A percentile compares a stretch with the other conserved stretches of the same genome.
phyloP scores from a whole-genome alignment of 2,329 filamentous ascomycete genomes.

The Colletotrichum graminicola region DNA sequence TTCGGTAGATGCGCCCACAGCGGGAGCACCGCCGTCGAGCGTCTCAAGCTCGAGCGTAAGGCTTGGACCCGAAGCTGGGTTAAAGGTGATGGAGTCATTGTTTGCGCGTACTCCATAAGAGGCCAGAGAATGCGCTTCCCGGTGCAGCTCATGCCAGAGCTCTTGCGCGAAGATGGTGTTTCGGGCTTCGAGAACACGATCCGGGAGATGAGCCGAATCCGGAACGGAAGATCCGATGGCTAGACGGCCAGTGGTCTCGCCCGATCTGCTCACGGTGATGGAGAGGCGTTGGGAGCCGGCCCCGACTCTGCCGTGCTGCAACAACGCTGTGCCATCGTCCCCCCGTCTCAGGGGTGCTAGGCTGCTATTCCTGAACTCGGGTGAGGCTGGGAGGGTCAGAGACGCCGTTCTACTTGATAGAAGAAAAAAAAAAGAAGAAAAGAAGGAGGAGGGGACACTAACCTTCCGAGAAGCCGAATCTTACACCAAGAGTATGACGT shows the following conservation, averaged over 20 bases:
- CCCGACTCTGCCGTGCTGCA: slow-evolving; percentile 73
- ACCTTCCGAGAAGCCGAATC: slow-evolving; percentile 89
- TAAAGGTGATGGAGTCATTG: slow-evolving; percentile 68
- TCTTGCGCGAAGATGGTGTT: slow-evolving; percentile 88
- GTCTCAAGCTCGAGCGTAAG: slow-evolving; percentile 73
- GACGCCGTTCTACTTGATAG: not conserved
- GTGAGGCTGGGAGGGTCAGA: slow-evolving; percentile 59
- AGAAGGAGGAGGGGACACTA: slow-evolving; percentile 29
- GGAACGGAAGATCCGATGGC: slow-evolving; percentile 64
- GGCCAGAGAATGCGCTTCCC: slow-evolving; percentile 81
- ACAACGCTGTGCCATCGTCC: slow-evolving; percentile 78
- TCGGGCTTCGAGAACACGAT: slow-evolving; percentile 78
- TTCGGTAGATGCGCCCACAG: slow-evolving; percentile 53
- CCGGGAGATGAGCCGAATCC: slow-evolving; percentile 72
- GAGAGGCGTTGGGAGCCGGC: slow-evolving; percentile 71
- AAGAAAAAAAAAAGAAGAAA: too few relatives aligned
- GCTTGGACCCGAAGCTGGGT: slow-evolving; percentile 64
- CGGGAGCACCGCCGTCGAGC: slow-evolving; percentile 46
- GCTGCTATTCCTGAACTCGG: slow-evolving; percentile 76
- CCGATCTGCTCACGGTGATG: slow-evolving; percentile 73
- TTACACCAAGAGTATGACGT: slow-evolving; percentile 81
- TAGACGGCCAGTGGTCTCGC: slow-evolving; percentile 69
- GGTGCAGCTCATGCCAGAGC: slow-evolving; percentile 88
- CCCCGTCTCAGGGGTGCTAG: slow-evolving; percentile 82
- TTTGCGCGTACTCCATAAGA: slow-evolving; percentile 77